Base-by-base conservation (phyloP, 805 yeast genomes). In the Metschnikowia chrysomelidarum region DNA sequence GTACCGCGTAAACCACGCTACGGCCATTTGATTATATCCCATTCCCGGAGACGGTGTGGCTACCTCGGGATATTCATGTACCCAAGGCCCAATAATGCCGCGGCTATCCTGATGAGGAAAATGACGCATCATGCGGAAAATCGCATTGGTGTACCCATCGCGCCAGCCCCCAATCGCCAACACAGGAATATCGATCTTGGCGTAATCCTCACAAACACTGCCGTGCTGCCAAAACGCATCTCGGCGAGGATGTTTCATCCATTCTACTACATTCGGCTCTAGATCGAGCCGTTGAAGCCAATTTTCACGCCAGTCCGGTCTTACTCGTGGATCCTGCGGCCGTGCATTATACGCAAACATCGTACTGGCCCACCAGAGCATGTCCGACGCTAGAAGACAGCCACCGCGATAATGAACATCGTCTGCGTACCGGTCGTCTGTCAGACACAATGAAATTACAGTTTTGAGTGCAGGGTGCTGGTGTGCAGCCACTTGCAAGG, bases 361-460 rank as follows among this genome's bases (percentile, higher is more conserved):
- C 14, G 32, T 27, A 24, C 37, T 33, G 18, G 37, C 37, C 37
- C 37, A 33, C 32, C 37, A 33, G 21, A 33, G 21, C 37, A 33
- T 27, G 21, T 33, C 37, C 8, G 37, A 27, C 12, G 37, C 32
- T 27, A 33, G 13, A 15, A 33, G 37, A 27, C 32, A 33, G 15
- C 37, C 37, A 1, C 32, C 37, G 3, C 37, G 21, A 19, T 27
- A 33, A 26, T 27, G 37, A 2, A 33, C 37, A 16, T 33, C 37
- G 27, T 27, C 37, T 7, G 32, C 25, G 19, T 33, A 27, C 24
- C 37, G 21, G 21, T 33, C 37, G 26, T 33, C 37, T 5, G 37
- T 33, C 37, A 27, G 37, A 13, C 37, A 33, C 26, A 27, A 27
- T 10, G 37, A 16, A 24, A 33, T 33, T 18, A 27, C 18, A 4